phyloP scores from a whole-genome alignment of 2,329 filamentous ascomycete species.

The Botrytis aclada region DNA sequence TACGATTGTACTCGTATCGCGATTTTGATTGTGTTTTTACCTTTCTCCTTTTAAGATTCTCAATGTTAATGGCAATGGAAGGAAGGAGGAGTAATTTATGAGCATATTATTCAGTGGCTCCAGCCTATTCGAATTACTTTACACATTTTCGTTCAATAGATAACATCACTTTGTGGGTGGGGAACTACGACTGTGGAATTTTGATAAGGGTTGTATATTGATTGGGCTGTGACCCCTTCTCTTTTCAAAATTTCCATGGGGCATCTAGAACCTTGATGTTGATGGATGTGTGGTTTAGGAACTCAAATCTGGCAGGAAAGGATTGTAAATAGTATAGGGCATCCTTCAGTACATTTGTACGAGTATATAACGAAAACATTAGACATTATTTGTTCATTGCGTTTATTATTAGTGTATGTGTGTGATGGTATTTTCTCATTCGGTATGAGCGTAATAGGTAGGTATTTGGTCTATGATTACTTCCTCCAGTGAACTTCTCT shows the following conservation, averaged over 20 bases:
- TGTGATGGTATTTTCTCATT: neutral
- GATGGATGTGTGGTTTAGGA: neutral
- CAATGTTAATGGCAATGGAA: neutral
- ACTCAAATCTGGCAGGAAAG: neutral
- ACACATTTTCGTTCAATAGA: neutral
- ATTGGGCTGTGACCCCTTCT: slow-evolving; percentile 11
- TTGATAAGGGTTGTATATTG: slow-evolving; percentile 9
- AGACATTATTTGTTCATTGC: neutral
- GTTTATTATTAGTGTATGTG: neutral
- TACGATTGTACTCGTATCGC: slow-evolving; percentile 1
- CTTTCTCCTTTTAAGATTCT: neutral
- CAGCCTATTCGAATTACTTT: slow-evolving; percentile 1
- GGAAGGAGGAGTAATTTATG: neutral
- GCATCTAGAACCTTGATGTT: slow-evolving; percentile 13
- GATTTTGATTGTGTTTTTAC: neutral
- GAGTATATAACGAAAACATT: neutral
- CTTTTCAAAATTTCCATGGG: slow-evolving; percentile 1
- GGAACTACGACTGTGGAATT: slow-evolving; percentile 4
- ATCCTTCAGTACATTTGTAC: neutral
- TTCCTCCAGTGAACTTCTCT: neutral
- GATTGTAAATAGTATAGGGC: slow-evolving; percentile 1
- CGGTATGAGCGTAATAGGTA: neutral
- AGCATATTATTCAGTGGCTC: neutral
- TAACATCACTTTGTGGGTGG: slow-evolving; percentile 14
- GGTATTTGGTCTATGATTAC: neutral